A percentile compares a stretch with the other conserved stretches of the same genome.
These are phyloP conservation scores for Articulospora tetracladia DNA, from an alignment of 495 filamentous ascomycete species.

Conservation along the genomic window DNA sequence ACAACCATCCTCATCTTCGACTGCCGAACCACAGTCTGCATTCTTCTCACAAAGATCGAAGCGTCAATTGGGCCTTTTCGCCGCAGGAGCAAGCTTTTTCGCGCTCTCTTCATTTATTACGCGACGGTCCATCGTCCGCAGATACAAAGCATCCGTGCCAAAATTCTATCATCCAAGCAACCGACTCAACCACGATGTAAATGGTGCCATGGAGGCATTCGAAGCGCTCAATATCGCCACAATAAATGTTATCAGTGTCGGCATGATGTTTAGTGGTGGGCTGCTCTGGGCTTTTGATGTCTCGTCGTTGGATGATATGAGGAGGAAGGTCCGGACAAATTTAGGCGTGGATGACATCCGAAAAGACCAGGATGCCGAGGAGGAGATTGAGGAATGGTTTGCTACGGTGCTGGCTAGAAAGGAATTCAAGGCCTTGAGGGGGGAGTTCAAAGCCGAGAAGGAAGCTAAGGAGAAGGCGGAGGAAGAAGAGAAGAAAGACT, in stretches of 20 bases:
- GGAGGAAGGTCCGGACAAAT: slow-evolving; percentile 43
- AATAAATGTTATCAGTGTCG: slow-evolving; percentile 68
- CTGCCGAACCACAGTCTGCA: slow-evolving; percentile 8
- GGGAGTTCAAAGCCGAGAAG: slow-evolving; percentile 27
- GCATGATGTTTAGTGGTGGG: slow-evolving; percentile 65
- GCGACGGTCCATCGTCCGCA: slow-evolving; percentile 57
- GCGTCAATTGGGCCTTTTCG: slow-evolving; percentile 55
- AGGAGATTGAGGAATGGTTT: slow-evolving; percentile 70
- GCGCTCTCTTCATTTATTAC: slow-evolving; percentile 65
- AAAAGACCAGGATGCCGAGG: slow-evolving; percentile 56
- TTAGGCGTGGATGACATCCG: slow-evolving; percentile 40
- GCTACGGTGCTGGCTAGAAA: slow-evolving; percentile 56
- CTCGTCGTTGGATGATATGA: slow-evolving; percentile 64
- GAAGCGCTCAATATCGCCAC: slow-evolving; percentile 83
- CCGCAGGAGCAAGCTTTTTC: slow-evolving; percentile 71
- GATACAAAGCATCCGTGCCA: slow-evolving; percentile 50
- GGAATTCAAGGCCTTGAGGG: slow-evolving; percentile 30
- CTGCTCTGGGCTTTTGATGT: slow-evolving; percentile 68
- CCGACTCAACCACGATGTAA: slow-evolving; percentile 30
- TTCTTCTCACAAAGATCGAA: slow-evolving; percentile 38
- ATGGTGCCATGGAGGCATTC: slow-evolving; percentile 51
- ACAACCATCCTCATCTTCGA: slow-evolving; percentile 4
- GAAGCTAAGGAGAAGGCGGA: slow-evolving; percentile 26
- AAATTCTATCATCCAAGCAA: slow-evolving; percentile 65
- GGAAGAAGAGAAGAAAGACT: slow-evolving; percentile 16